These are phyloP conservation scores for Termitomyces sp. DNA, from an alignment of 768 basidiomycete species.

Conservation along the genomic window DNA sequence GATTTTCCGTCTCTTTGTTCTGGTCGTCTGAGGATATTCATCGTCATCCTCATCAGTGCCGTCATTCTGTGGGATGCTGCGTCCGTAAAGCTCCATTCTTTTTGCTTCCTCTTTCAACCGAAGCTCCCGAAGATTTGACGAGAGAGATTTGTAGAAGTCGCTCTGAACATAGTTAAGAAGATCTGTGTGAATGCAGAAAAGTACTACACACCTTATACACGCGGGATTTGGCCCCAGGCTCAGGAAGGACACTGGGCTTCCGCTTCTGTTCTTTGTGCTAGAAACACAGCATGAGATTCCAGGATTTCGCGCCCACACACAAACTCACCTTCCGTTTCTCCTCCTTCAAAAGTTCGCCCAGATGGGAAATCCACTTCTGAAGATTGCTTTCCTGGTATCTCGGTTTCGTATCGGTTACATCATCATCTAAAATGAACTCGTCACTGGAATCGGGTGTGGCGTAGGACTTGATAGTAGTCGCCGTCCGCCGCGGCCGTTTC, in stretches of 20 bases:
- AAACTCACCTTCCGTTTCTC: slow-evolving; percentile 64
- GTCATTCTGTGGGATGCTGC: slow-evolving; percentile 28
- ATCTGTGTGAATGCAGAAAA: neutral
- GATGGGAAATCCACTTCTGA: slow-evolving; percentile 66
- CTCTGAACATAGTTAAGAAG: slow-evolving; percentile 31
- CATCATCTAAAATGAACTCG: slow-evolving; percentile 43
- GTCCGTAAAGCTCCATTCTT: slow-evolving; percentile 27
- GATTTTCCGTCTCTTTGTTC: slow-evolving; percentile 29
- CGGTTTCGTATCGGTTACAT: slow-evolving; percentile 27
- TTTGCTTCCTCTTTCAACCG: slow-evolving; percentile 55
- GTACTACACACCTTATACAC: slow-evolving; percentile 46
- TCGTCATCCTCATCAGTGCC: slow-evolving; percentile 49
- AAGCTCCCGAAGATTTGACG: slow-evolving; percentile 49
- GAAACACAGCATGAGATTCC: slow-evolving; percentile 2
- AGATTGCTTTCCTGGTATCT: slow-evolving; percentile 35
- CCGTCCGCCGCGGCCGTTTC: slow-evolving; percentile 59
- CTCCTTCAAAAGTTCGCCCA: slow-evolving; percentile 51
- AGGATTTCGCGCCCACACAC: slow-evolving; percentile 2
- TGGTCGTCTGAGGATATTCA: slow-evolving; percentile 33
- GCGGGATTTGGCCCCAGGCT: slow-evolving; percentile 42
- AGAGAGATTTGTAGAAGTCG: slow-evolving; percentile 64
- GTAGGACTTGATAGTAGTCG: slow-evolving; percentile 55
- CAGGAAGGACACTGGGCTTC: slow-evolving; percentile 37
- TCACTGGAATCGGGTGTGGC: slow-evolving; percentile 68
- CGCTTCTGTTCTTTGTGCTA: slow-evolving; percentile 66